Percentiles rank a stretch among this genome's conserved stretches.
Evolutionary conservation across 805 yeast species (phyloP).

Genomic region (Brettanomyces anomalus): DNA sequence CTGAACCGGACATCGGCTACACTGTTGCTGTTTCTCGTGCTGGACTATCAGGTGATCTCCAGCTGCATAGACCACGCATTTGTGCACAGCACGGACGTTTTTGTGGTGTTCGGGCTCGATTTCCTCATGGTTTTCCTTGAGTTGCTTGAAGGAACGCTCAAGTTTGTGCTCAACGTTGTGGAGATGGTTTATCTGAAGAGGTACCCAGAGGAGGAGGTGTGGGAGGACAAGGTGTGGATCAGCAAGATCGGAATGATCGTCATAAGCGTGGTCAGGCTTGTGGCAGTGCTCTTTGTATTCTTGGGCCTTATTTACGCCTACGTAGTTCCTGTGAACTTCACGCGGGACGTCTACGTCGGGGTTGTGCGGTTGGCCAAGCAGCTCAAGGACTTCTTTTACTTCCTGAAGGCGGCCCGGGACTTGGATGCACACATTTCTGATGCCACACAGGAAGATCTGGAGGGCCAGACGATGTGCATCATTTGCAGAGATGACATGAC

Average conservation of each 20-base stretch:
- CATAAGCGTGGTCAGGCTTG: constrained; percentile 35
- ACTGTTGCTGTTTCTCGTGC: constrained; percentile 31
- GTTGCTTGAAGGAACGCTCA: constrained; percentile 35
- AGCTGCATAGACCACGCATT: constrained; percentile 49
- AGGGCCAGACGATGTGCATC: constrained; percentile 63
- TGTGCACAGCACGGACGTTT: constrained; percentile 44
- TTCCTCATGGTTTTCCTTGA: constrained; percentile 57
- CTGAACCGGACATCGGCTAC: constrained; percentile 37
- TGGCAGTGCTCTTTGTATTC: constrained; percentile 37
- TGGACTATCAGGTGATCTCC: constrained; percentile 46
- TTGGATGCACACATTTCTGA: constrained; percentile 54
- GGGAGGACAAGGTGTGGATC: constrained; percentile 64
- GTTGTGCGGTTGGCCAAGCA: constrained; percentile 23
- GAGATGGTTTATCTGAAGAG: constrained; percentile 43
- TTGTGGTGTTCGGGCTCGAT: constrained; percentile 67
- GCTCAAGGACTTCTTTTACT: constrained; percentile 28
- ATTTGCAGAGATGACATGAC: constrained; percentile 89
- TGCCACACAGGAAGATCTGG: constrained; percentile 56
- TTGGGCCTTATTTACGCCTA: constrained; percentile 33
- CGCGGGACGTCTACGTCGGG: constrained; percentile 23
- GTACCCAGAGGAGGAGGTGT: constrained; percentile 47
- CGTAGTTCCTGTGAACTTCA: constrained; percentile 23
- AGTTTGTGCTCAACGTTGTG: constrained; percentile 40
- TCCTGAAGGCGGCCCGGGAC: constrained; percentile 41
- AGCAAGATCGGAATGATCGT: constrained; percentile 30